Conservation (phyloP, 1,284 basidiomycete genomes). For the Ganoderma leucocontextum region DNA sequence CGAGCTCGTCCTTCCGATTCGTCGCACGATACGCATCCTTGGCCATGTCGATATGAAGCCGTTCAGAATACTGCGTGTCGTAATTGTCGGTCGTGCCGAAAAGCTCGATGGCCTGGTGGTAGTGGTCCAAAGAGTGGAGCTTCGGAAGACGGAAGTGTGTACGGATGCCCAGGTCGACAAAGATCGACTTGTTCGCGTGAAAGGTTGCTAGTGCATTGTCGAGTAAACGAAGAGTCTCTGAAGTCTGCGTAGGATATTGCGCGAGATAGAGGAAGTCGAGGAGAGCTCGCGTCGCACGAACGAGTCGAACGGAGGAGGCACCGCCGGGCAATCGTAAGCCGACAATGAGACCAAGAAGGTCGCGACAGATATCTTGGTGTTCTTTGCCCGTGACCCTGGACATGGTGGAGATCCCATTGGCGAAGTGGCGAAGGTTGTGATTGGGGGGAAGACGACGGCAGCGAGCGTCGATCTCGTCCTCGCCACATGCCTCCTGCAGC, state of each 20-base stretch:
- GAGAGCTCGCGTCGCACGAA: constrained; percentile 32
- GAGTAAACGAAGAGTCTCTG: constrained; percentile 36
- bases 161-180: constrained; percentile 39
- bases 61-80: constrained; percentile 41
- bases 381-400: constrained; percentile 33
- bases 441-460: constrained; percentile 44
- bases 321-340: constrained; percentile 24
- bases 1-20: constrained; percentile 44
- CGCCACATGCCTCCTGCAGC: constrained; percentile 7
- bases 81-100: constrained; percentile 40
- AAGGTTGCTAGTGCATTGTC: constrained; percentile 36
- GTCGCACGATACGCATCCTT: constrained; percentile 44
- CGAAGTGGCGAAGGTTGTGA: constrained; percentile 47
- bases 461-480: constrained; percentile 36
- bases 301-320: constrained; percentile 16
- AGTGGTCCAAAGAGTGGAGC: constrained; percentile 41
- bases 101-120: constrained; percentile 31
- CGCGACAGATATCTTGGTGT: constrained; percentile 33
- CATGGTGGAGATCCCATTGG: constrained; percentile 46
- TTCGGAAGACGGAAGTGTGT: constrained; percentile 43
- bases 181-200: constrained; percentile 42
- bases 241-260: constrained; percentile 38
- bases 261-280: constrained; percentile 41
- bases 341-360: constrained; percentile 32
- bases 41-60: constrained; percentile 43